A percentile compares a stretch with the other conserved stretches of the same genome.
phyloP scores from a whole-genome alignment of 371 early-diverging fungal species.

The Mucor lusitanicus region DNA sequence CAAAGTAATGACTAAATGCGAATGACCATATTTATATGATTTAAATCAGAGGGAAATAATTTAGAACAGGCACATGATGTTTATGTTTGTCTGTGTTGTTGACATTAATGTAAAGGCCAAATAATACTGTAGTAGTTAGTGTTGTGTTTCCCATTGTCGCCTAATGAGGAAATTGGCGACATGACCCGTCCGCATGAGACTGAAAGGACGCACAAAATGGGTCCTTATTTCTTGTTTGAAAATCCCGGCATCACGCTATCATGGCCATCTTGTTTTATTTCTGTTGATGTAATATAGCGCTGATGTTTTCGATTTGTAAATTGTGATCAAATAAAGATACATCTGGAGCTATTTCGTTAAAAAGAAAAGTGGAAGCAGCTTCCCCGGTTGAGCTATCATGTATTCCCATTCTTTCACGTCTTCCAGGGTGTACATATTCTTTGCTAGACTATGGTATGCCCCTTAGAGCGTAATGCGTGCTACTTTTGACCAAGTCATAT shows the following conservation, averaged over 20 bases:
- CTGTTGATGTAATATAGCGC: no score
- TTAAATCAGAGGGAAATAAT: neutral
- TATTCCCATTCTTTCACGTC: no score
- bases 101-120: neutral
- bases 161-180: neutral
- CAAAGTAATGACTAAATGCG: neutral
- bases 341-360: no score
- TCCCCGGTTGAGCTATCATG: no score
- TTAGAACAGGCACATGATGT: neutral
- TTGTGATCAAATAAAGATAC: no score
- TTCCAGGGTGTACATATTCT: no score
- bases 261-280: no score
- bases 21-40: neutral
- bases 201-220: neutral
- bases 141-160: neutral
- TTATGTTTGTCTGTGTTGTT: neutral
- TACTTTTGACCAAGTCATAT: no score
- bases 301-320: no score
- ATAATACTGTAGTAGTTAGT: neutral
- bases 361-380: no score
- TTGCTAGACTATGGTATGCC: no score
- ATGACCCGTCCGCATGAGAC: slow-evolving; percentile 1
- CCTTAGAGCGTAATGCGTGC: no score
- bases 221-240: neutral
- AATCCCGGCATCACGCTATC: neutral